Evolutionary conservation across 1,284 basidiomycete species (phyloP), one percentile per base, ranked within the genome.

Genomic region (Lignosus rhinocerotis): DNA sequence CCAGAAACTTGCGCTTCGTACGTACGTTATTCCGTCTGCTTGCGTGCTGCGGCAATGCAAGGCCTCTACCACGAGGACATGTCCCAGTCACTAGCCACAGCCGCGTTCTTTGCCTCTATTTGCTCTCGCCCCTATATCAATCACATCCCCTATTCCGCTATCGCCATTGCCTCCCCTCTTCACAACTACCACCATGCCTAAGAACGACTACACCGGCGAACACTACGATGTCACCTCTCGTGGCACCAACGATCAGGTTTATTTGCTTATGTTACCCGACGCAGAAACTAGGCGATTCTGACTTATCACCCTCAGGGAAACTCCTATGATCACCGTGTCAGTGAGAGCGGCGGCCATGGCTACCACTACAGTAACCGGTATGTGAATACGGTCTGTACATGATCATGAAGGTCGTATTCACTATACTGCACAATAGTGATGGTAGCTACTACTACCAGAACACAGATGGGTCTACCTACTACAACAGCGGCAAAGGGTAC

Each of bases 301-400:
- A 30, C 11, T 12, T 30, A 12, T 11, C 34, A 50, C 38, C 38
- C 44, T 30, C 32, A 56, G 55, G 55, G 55, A 11, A 56, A 56
- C 34, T 39, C 34, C 9, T 56, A 48, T 14, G 55, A 56, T 34
- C 42, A 45, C 17, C 55, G 55, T 32, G 55, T 56, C 49, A 52
- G 44, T 21, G 49, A 51, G 19, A 51, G 32, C 44, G 55, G 55
- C 36, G 25, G 8, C 1, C 48, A 51, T 30, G 41, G 55, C 42
- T 56, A 56, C 36, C 55, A 56, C 25, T 56, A 56, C 42, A 52
- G 50, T 34, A 56, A 56, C 38, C 51, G 25, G 55, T 56, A 41
- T 17, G 43, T 31, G 4, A 14, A 7, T 30, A 11, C 31, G n/a
- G 9, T 16, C n/a, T 30, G 5, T 21, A 31, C 21, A 3, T 42